A percentile compares a stretch with the other conserved stretches of the same genome.
These are phyloP conservation scores for Nigrospora sphaerica DNA, from an alignment of 2,329 filamentous ascomycete species.

Conservation along the genomic window DNA sequence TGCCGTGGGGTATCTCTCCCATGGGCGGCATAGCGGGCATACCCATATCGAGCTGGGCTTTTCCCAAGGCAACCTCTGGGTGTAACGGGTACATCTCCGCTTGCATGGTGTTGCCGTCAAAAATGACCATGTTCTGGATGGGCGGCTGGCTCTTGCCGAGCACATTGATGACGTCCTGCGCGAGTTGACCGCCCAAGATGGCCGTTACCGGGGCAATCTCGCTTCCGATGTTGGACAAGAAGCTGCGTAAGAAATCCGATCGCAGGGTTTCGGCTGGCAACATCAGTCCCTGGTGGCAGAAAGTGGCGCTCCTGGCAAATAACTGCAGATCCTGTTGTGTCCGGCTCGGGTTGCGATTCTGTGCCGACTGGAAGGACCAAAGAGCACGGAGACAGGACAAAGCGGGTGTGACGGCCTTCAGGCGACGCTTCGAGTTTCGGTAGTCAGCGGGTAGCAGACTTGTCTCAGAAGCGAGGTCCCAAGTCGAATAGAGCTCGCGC, in stretches of 20 bases:
- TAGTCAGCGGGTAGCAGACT: constrained; percentile 68
- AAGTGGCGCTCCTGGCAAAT: constrained; percentile 72
- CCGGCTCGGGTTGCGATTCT: constrained; percentile 47
- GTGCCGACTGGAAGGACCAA: constrained; percentile 72
- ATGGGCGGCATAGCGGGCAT: neutral
- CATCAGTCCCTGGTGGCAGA: constrained; percentile 69
- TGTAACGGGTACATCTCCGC: constrained; percentile 78
- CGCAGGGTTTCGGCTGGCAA: constrained; percentile 61
- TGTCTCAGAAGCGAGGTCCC: constrained; percentile 73
- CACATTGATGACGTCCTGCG: constrained; percentile 96
- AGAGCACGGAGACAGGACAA: constrained; percentile 82
- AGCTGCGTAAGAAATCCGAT: constrained; percentile 70
- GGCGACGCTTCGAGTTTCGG: constrained; percentile 58
- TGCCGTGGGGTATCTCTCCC: neutral
- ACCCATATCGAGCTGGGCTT: constrained; percentile 30
- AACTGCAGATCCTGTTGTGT: constrained; percentile 58
- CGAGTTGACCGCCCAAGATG: constrained; percentile 81
- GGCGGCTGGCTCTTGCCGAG: constrained; percentile 87
- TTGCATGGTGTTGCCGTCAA: constrained; percentile 76
- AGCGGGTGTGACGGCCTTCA: constrained; percentile 71
- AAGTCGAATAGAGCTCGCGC: constrained; percentile 81
- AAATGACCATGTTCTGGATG: constrained; percentile 89
- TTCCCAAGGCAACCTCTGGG: constrained; percentile 53
- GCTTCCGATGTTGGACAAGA: constrained; percentile 77
- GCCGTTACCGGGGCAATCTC: constrained; percentile 85